These are phyloP conservation scores for Sporothrix humicola DNA, from an alignment of 2,329 filamentous ascomycete genomes.

Conservation along the genomic window DNA sequence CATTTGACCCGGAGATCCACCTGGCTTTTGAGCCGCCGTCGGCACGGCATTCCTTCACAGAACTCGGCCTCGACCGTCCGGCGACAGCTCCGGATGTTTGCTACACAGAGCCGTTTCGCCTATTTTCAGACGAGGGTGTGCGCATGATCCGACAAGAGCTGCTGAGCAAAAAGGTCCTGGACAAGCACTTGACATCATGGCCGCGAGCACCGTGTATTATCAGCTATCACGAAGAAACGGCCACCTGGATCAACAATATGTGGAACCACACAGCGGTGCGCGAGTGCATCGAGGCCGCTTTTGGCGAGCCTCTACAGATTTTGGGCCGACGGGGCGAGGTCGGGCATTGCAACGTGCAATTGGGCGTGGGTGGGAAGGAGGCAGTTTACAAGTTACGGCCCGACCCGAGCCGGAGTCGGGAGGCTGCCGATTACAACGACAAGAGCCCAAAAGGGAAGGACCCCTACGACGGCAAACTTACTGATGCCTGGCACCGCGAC, in stretches of 20 bases:
- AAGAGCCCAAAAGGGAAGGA: conserved; percentile 23
- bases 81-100: conserved; percentile 33
- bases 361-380: conserved; percentile 34
- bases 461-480: conserved; percentile 29
- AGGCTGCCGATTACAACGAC: background rate
- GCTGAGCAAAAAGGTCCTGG: conserved; percentile 35
- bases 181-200: conserved; percentile 37
- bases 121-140: conserved; percentile 36
- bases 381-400: conserved; percentile 30
- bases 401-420: background rate
- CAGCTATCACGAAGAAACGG: conserved; percentile 37
- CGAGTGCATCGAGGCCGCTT: background rate
- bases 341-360: conserved; percentile 37
- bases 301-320: background rate
- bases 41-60: conserved; percentile 33
- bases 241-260: conserved; percentile 18
- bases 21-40: conserved; percentile 35
- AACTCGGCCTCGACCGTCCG: conserved; percentile 33
- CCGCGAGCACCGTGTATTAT: conserved; percentile 36
- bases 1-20: conserved; percentile 35
- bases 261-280: background rate
- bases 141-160: conserved; percentile 37
- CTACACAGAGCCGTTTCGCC: conserved; percentile 36
- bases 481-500: conserved; percentile 37
- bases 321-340: conserved; percentile 10